These are phyloP conservation scores for Parasarocladium wereldwijsianum DNA, from an alignment of 2,329 filamentous ascomycete species.

Conservation along the genomic window DNA sequence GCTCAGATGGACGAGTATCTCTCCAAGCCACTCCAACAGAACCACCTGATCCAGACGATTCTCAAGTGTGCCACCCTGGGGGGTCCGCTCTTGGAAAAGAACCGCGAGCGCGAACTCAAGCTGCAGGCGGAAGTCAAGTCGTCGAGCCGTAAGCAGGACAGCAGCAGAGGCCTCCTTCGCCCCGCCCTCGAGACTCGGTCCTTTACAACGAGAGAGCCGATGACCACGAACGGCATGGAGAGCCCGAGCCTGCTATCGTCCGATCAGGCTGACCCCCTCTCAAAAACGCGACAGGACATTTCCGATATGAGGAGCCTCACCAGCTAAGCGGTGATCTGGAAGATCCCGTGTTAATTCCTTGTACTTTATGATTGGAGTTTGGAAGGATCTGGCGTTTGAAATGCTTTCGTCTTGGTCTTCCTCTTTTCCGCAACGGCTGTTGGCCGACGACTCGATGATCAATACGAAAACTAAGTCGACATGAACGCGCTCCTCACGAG, in stretches of 20 bases:
- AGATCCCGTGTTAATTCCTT: background rate
- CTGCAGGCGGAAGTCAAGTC: conserved; percentile 34
- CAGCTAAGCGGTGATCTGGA: conserved; percentile 13
- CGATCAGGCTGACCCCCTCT: conserved; percentile 26
- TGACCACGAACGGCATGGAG: conserved; percentile 37
- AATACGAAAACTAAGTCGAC: too few relatives aligned
- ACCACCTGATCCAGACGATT: conserved; percentile 94
- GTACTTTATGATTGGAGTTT: background rate
- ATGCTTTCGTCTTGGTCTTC: too few relatives aligned
- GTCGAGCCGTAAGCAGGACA: conserved; percentile 8
- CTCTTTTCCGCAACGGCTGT: too few relatives aligned
- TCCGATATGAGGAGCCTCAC: conserved; percentile 23
- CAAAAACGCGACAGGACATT: conserved; percentile 32
- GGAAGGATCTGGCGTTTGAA: conserved; percentile 1
- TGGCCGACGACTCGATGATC: too few relatives aligned
- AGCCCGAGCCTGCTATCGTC: conserved; percentile 43
- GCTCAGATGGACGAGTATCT: conserved; percentile 99
- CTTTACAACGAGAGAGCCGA: conserved; percentile 52
- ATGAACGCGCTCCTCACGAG: too few relatives aligned
- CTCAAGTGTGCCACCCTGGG: conserved; percentile 91
- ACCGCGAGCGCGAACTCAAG: conserved; percentile 43
- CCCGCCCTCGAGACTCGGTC: conserved; percentile 41
- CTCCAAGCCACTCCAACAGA: conserved; percentile 91
- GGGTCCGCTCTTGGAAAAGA: conserved; percentile 66
- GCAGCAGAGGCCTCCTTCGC: conserved; percentile 19